Evolutionary conservation across 257 asterid genomes (phyloP).

Genomic region (Przewalskia tangutica): DNA sequence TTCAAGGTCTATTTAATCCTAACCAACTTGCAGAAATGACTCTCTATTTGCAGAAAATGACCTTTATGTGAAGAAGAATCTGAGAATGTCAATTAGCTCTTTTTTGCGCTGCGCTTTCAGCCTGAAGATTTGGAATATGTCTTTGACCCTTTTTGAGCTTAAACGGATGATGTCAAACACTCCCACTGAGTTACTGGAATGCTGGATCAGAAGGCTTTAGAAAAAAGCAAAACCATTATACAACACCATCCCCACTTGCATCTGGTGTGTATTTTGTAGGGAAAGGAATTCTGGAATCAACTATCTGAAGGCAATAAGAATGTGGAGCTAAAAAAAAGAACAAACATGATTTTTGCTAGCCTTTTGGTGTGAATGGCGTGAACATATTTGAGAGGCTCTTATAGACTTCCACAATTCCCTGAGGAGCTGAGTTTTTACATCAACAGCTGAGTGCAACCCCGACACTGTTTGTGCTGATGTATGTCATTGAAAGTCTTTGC

Average conservation of each 20-base stretch:
- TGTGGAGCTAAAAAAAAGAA: not conserved
- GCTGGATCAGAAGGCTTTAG: not conserved
- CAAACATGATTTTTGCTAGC: not conserved
- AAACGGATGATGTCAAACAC: not conserved
- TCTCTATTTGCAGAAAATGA: not conserved
- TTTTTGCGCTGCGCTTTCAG: not conserved
- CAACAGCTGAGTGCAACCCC: not conserved
- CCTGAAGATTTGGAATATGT: not conserved
- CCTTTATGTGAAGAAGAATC: not conserved
- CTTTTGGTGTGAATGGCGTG: not conserved
- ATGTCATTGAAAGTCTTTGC: not conserved
- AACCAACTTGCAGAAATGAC: not conserved
- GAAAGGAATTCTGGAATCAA: not conserved
- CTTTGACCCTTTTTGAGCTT: not conserved
- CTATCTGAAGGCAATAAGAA: not conserved
- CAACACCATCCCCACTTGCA: not conserved
- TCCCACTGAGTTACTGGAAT: not conserved
- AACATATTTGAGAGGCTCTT: not conserved
- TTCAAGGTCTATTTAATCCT: not conserved
- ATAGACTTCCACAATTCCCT: not conserved
- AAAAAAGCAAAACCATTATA: not conserved
- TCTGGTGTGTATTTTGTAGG: not conserved
- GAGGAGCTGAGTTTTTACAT: not conserved
- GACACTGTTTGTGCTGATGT: not conserved
- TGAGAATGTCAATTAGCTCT: not conserved